Evolutionary conservation across 768 basidiomycete genomes (phyloP), one percentile per base, ranked within the genome.

Genomic region (Mycena alexandri): DNA sequence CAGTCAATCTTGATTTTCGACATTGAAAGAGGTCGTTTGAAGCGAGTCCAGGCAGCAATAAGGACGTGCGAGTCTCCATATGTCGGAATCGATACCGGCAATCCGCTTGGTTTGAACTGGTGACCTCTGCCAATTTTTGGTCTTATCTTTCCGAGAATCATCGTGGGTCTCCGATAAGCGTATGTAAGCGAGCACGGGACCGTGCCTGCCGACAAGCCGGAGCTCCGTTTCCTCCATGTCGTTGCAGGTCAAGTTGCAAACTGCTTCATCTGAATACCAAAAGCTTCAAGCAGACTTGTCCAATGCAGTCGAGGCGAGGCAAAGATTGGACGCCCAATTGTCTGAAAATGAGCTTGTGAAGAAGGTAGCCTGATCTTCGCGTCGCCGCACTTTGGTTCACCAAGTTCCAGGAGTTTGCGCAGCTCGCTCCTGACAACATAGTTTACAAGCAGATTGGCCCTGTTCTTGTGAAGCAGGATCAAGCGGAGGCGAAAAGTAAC

Each of bases 361-460:
- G 77, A 94, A 96, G 87, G 96, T 92, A 44, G 58, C 46, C 17
- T 43, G 21, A 77, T 46, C 24, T 42, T 50, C 42, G 43, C 33
- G 25, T 33, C 33, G 33, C 58, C 36, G 67, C 16, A 41, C 24
- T 33, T 25, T 11, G 17, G 33, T 22, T 55, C 48, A 53, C 59
- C 62, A 53, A 29, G n/a, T 55, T 24, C 1, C 75, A 98, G 96
- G 97, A 98, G 81, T 95, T 99, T 75, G 81, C 84, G 19, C 81
- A 84, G 33, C 78, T 98, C 61, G 91, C 90, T 47, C 81, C 89
- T 5, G 85, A 89, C 65, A 97, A 96, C 75, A 85, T 84, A 17
- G 87, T 99, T 9, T 99, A 90, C 84, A 99, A 98, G 82, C 87
- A 93, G 34, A 86, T 97, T 43, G 97, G 97, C 1, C 94, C 95